Evolutionary conservation across 2,329 filamentous ascomycete genomes (phyloP).

Genomic region (Claviceps sp.): DNA sequence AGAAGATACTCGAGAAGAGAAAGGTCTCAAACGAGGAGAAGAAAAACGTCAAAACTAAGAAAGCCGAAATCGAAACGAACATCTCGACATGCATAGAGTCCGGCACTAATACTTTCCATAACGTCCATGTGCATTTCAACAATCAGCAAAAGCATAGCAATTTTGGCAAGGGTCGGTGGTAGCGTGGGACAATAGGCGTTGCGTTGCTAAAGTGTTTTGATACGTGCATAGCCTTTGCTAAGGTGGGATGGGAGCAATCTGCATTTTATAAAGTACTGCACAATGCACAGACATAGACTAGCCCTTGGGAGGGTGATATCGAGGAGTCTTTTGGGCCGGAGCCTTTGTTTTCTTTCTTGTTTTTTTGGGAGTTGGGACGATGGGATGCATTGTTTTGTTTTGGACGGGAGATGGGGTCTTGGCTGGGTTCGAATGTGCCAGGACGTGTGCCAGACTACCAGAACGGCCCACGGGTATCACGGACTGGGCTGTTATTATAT

Average conservation of each 20-base stretch:
- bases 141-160: conserved; percentile 12
- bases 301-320: not conserved
- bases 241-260: conserved; percentile 9
- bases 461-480: conserved; percentile 2
- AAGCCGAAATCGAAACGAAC: not conserved
- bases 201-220: conserved; percentile 21
- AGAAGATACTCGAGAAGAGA: too few species aligned
- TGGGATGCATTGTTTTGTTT: not conserved
- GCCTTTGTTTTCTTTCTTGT: not conserved
- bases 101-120: not conserved
- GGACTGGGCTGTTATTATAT: conserved; percentile 1
- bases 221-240: not conserved
- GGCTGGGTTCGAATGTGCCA: too few species aligned
- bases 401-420: not conserved
- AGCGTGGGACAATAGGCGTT: conserved; percentile 23
- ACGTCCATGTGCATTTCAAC: conserved; percentile 4
- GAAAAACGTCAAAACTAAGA: not conserved
- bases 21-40: not conserved
- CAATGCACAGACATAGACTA: conserved; percentile 5
- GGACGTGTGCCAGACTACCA: not conserved
- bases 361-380: not conserved
- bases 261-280: conserved; percentile 14
- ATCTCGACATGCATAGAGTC: not conserved
- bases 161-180: conserved; percentile 14
- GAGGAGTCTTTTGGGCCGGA: not conserved